Base-by-base conservation (phyloP, 2,329 filamentous ascomycete genomes). In the Coniella vitis region DNA sequence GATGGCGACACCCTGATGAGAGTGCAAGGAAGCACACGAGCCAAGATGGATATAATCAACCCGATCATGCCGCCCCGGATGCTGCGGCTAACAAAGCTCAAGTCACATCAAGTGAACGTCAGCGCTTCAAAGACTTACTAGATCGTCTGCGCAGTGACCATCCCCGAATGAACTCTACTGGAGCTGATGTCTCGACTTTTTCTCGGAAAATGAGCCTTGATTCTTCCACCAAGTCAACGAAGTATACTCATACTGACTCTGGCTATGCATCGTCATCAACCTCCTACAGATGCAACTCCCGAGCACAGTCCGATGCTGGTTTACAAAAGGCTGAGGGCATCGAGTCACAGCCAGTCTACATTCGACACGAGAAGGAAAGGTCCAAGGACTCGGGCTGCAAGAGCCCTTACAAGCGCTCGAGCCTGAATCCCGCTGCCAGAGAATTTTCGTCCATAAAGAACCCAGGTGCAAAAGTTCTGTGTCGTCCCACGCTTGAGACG, bases 361-460 rank as follows among this genome's bases (percentile, higher is more conserved):
- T 21, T 4, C 20, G 40, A 16, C 44, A 44, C 41, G 17, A 17
- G 19, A 45, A 45, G 5, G 12, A 13, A 16, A 25, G 17, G 17
- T 47, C 47, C 3, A 47, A 45, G 10, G n/a, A 45, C 10, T 38
- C 32, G 12, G 31, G 32, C n/a, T 22, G 22, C 17, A 20, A 37
- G 19, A 46, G 32, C 9, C 29, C 44, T 7, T 45, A 44, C 14
- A 53, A 51, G 25, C 20, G 20, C 29, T 47, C 51, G 13, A 42
- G 21, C 1, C 48, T 53, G n/a, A 53, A 53, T 19, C 51, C 51
- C 8, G 32, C 51, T 7, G 51, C 51, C 35, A 51, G 43, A n/a
- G 48, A 31, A 35, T 53, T 53, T 39, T 44, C 51, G 10, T 35
- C 20, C 2, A 9, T n/a, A 14, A 42, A 25, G 25, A 8, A 1